Base-by-base conservation (phyloP, 345 rosid genomes). In the Salix brachista region DNA sequence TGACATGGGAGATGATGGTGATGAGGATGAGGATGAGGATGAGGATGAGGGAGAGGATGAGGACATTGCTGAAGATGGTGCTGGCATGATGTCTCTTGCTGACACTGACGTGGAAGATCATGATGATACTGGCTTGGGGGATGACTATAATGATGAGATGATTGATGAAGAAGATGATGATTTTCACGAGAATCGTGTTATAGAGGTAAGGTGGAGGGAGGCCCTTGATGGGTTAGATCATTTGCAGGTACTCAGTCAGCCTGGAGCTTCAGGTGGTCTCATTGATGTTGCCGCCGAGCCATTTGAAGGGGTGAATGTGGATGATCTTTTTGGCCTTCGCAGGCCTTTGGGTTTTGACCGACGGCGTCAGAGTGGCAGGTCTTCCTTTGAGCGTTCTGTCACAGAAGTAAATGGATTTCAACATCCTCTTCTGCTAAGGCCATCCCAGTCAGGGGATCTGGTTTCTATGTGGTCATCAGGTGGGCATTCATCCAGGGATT, bases 1-100 rank as follows among this genome's bases (percentile, higher is more conserved):
- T 86, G 98, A 90, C 80, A 93, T 93, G 94, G 99, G 89, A 65
- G 99, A 95, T 79, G 99, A 95, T 66, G 99, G 88, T 80, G 99
- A 95, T 74, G 97, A 90, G 50, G 93, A 90, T 2, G 96, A 90
- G 50, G 93, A 90, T 2, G 96, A 88, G 28, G 96, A 91, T 28
- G 96, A 92, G 58, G 97, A 89, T 34, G 99, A 92, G 28, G 97
- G 89, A 66, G 98, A 93, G 75, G 99, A 95, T 81, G 98, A 91
- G 77, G 97, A 91, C 78, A 87, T 88, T 82, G 91, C 92, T 71
- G 99, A 90, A 85, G 98, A 93, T 85, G 98, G 97, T 86, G 91
- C 93, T 75, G 96, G 93, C 46, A 88, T 91, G 90, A 95, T 93
- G 96, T 93, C 97, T 72, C 87, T 93, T 30, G 94, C 91, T 75